A percentile compares a stretch with the other conserved stretches of the same genome.
Evolutionary conservation across 805 yeast genomes (phyloP).

Genomic region (Pichia rugopelliculosa): DNA sequence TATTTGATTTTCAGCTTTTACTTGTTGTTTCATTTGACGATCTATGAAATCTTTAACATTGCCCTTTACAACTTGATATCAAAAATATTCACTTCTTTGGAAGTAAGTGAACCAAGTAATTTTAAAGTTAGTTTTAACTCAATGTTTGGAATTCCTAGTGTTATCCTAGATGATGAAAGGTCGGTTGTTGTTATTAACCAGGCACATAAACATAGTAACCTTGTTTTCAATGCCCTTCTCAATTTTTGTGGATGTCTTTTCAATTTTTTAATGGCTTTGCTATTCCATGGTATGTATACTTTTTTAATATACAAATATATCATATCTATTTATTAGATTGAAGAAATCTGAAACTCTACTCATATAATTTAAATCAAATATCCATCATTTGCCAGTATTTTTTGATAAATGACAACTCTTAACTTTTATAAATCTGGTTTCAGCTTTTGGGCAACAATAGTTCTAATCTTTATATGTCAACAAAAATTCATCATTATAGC

Average conservation of each 20-base stretch:
- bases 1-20: constrained; percentile 1
- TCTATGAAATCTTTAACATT: constrained; percentile 5
- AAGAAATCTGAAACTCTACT: neutral
- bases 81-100: neutral
- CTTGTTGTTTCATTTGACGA: constrained; percentile 1
- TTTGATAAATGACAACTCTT: no score
- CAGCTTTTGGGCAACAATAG: no score
- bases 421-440: no score
- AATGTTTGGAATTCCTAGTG: neutral
- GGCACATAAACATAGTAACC: neutral
- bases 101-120: neutral
- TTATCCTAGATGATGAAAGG: neutral
- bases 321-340: neutral
- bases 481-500: no score
- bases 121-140: neutral
- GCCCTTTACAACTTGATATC: constrained; percentile 1
- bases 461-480: no score
- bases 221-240: neutral
- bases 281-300: constrained; percentile 2
- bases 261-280: neutral
- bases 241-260: neutral
- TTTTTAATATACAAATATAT: constrained; percentile 1
- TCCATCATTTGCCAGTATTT: no score
- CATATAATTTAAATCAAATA: no score
- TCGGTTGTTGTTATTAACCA: neutral